Evolutionary conservation across 345 rosid genomes (phyloP).

Genomic region (Eucalyptus cloeziana): DNA sequence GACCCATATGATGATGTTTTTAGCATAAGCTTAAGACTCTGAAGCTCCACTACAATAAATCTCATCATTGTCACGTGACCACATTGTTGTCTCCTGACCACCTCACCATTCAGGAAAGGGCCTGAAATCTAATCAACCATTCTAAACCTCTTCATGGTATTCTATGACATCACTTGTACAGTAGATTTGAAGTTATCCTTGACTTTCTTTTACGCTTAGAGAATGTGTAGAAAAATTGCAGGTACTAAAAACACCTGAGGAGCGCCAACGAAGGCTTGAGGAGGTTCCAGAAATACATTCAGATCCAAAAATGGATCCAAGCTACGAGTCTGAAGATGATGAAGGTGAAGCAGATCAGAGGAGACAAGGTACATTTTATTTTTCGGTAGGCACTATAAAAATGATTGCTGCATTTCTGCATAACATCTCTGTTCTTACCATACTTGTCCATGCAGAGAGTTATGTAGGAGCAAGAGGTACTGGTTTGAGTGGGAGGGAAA

Average conservation of each 20-base stretch:
- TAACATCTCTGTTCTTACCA: not conserved
- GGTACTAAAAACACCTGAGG: slow-evolving; percentile 83
- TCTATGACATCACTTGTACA: not conserved
- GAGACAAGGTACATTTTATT: slow-evolving; percentile 43
- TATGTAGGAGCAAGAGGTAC: slow-evolving; percentile 44
- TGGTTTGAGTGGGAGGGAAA: slow-evolving; percentile 57
- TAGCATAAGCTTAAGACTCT: not conserved
- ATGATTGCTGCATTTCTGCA: not conserved
- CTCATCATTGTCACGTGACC: not conserved
- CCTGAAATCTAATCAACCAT: not conserved
- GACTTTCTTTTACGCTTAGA: slow-evolving; percentile 70
- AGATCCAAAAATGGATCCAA: slow-evolving; percentile 99
- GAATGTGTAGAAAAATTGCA: slow-evolving; percentile 98
- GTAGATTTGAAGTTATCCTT: slow-evolving; percentile 23
- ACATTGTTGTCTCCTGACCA: not conserved
- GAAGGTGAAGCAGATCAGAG: slow-evolving; percentile 55
- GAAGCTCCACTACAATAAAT: not conserved
- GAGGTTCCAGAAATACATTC: slow-evolving; percentile 93
- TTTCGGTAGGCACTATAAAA: not conserved
- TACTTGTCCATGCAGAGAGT: slow-evolving; percentile 31
- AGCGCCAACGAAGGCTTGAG: slow-evolving; percentile 86
- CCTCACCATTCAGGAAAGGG: not conserved
- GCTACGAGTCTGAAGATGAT: slow-evolving; percentile 81
- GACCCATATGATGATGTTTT: not conserved
- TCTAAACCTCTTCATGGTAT: not conserved